These are phyloP conservation scores for Sindora glabra DNA, from an alignment of 306 rosid genomes.

Conservation along the genomic window DNA sequence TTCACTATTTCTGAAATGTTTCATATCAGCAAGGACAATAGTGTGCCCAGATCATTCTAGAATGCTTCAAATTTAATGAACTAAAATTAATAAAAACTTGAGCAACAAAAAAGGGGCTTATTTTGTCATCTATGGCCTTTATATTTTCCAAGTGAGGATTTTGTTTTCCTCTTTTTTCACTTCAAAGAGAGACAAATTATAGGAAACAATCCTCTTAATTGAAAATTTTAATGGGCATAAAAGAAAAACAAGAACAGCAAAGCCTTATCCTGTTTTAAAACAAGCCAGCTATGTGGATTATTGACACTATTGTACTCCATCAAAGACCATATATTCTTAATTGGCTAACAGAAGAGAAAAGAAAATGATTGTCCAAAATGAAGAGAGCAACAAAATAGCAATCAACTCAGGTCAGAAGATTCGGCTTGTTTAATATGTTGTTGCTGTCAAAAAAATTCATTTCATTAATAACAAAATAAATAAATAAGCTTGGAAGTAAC, in stretches of 20 bases:
- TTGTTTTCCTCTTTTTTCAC: neutral
- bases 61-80: neutral
- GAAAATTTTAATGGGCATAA: neutral
- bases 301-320: too few species aligned
- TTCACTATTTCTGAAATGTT: constrained; percentile 1
- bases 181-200: neutral
- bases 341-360: too few species aligned
- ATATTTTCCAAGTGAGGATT: neutral
- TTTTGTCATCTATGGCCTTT: neutral
- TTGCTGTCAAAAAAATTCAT: neutral
- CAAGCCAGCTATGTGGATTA: too few species aligned
- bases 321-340: too few species aligned
- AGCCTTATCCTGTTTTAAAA: too few species aligned
- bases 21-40: neutral
- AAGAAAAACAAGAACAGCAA: neutral
- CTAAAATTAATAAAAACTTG: neutral
- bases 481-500: neutral
- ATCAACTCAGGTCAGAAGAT: neutral
- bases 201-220: neutral
- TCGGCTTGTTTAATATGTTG: neutral
- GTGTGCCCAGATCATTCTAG: neutral
- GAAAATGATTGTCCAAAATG: neutral
- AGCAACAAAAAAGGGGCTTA: neutral
- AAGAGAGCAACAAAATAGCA: neutral
- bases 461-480: too few species aligned